Evolutionary conservation across 495 filamentous ascomycete species (phyloP).

Genomic region (Hyaloscypha bicolor): DNA sequence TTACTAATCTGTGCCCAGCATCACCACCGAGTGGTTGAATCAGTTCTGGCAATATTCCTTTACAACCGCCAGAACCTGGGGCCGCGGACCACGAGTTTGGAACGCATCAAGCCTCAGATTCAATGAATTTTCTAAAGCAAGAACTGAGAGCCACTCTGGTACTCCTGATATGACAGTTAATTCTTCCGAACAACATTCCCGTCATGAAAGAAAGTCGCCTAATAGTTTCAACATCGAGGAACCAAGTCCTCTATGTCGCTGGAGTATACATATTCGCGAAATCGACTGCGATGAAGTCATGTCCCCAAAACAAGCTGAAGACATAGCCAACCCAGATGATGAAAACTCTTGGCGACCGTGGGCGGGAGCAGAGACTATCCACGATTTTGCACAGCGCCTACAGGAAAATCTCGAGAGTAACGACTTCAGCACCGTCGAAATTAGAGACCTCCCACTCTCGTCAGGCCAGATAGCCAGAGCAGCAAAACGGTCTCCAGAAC

Average conservation of each 20-base stretch:
- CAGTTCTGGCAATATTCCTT: slow-evolving; percentile 47
- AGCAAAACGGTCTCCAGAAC: slow-evolving; percentile 31
- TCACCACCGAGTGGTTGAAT: slow-evolving; percentile 39
- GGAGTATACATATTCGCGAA: slow-evolving; percentile 33
- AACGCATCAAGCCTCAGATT: slow-evolving; percentile 29
- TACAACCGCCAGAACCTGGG: slow-evolving; percentile 47
- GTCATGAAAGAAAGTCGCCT: not conserved
- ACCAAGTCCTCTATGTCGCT: slow-evolving; percentile 34
- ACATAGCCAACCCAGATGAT: slow-evolving; percentile 28
- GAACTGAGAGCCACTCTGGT: slow-evolving; percentile 9
- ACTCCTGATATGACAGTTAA: not conserved
- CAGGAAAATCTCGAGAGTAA: slow-evolving; percentile 37
- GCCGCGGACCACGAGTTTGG: slow-evolving; percentile 42
- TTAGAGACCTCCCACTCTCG: slow-evolving; percentile 34
- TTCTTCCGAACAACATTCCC: slow-evolving; percentile 12
- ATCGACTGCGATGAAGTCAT: not conserved
- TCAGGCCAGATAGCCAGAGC: slow-evolving; percentile 32
- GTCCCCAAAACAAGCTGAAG: slow-evolving; percentile 17
- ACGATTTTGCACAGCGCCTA: slow-evolving; percentile 30
- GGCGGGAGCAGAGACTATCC: slow-evolving; percentile 17
- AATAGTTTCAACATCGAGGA: not conserved
- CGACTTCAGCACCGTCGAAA: slow-evolving; percentile 32
- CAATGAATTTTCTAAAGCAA: slow-evolving; percentile 16
- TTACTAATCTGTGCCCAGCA: slow-evolving; percentile 14
- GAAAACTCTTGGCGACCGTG: slow-evolving; percentile 37